Percentiles rank a stretch among this genome's conserved stretches.
These are phyloP conservation scores for Heterobasidion irregulare DNA, from an alignment of 1,284 basidiomycete species.

Conservation along the genomic window DNA sequence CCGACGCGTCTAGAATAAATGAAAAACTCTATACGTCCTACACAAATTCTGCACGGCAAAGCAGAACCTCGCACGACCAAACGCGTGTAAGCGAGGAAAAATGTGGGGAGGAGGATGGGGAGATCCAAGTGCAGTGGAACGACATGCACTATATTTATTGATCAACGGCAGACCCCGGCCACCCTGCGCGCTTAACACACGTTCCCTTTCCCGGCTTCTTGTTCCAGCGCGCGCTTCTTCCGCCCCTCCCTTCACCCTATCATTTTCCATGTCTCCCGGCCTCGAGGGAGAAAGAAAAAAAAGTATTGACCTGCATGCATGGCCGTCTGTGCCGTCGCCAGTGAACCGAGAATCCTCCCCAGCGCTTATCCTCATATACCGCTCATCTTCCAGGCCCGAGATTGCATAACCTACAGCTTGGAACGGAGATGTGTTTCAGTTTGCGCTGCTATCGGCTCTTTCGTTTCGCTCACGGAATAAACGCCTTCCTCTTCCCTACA, in stretches of 20 bases:
- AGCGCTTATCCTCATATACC: neutral
- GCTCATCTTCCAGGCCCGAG: neutral
- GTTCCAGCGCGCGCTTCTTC: no score
- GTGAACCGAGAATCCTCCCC: no score
- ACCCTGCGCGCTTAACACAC: neutral
- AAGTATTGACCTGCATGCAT: no score
- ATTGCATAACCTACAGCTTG: neutral
- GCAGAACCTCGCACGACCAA: neutral
- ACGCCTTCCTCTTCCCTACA: neutral
- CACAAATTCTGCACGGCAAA: neutral
- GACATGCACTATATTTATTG: constrained; percentile 9
- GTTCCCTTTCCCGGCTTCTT: no score
- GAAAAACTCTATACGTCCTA: neutral
- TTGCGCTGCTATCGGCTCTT: neutral
- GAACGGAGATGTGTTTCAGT: neutral
- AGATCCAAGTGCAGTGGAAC: constrained; percentile 3
- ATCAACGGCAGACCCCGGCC: constrained; percentile 1
- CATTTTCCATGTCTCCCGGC: no score
- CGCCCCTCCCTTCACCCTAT: no score
- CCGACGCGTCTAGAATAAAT: neutral
- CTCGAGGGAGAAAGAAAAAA: no score
- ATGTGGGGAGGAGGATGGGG: neutral
- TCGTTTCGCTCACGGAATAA: neutral
- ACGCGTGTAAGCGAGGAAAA: constrained; percentile 4
- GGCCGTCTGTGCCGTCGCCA: no score